Evolutionary conservation across 2,329 filamentous ascomycete species (phyloP).

Genomic region (Amylocarpus encephaloides): DNA sequence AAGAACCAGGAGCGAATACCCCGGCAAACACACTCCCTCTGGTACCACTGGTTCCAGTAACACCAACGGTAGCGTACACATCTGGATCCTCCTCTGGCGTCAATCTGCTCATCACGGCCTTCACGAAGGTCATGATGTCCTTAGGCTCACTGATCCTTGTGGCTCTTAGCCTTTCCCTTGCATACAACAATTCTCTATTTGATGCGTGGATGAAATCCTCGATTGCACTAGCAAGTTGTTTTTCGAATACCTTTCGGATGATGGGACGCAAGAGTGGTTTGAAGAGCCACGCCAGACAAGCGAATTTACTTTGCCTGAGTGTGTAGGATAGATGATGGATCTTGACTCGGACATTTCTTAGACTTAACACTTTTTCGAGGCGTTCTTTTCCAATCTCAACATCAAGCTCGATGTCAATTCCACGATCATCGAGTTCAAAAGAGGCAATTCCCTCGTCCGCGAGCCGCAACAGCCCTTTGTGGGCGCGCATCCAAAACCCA

Average conservation of each 20-base stretch:
- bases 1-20: constrained; percentile 80
- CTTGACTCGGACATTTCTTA: constrained; percentile 69
- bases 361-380: constrained; percentile 73
- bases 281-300: constrained; percentile 72
- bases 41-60: constrained; percentile 49
- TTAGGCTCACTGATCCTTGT: constrained; percentile 76
- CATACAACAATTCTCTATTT: constrained; percentile 82
- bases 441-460: constrained; percentile 79
- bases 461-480: constrained; percentile 67
- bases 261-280: constrained; percentile 80
- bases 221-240: constrained; percentile 67
- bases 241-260: constrained; percentile 71
- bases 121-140: constrained; percentile 75
- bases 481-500: constrained; percentile 81
- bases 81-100: constrained; percentile 69
- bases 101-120: constrained; percentile 71
- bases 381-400: constrained; percentile 73
- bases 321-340: constrained; percentile 84
- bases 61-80: constrained; percentile 65
- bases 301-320: constrained; percentile 67
- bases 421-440: constrained; percentile 78
- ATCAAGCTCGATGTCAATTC: constrained; percentile 80
- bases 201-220: constrained; percentile 62
- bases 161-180: constrained; percentile 77
- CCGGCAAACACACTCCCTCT: constrained; percentile 67